phyloP scores from a whole-genome alignment of 2,329 filamentous ascomycete genomes.

The Trichoderma endophyticum region DNA sequence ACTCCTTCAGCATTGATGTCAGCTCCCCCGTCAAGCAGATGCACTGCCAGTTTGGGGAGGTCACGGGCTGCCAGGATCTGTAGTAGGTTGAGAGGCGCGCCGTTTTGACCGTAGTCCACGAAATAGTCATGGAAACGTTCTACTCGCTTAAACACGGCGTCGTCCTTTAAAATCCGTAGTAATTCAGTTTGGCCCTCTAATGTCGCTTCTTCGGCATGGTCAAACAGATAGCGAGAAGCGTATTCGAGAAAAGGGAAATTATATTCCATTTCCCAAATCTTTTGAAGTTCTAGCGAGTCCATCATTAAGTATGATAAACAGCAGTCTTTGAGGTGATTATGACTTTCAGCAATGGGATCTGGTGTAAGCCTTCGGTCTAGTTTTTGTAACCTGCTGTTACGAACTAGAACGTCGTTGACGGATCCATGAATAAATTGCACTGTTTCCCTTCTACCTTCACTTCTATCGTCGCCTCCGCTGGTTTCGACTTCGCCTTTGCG shows the following conservation, averaged over 20 bases:
- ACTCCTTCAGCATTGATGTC: neutral
- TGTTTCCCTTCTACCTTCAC: neutral
- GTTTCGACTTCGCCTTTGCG: neutral
- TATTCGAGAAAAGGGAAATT: neutral
- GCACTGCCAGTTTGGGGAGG: neutral
- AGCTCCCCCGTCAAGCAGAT: accelerated
- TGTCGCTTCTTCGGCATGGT: neutral
- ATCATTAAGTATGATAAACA: neutral
- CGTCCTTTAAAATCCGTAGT: accelerated
- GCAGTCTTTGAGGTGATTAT: neutral
- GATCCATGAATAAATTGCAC: neutral
- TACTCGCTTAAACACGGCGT: accelerated
- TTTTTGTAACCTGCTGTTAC: neutral
- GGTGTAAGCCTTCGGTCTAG: neutral
- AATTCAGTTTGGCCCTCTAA: neutral
- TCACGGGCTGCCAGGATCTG: neutral
- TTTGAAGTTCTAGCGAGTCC: neutral
- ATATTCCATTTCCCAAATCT: accelerated
- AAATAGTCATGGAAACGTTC: neutral
- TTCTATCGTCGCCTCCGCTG: no score
- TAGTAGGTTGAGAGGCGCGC: neutral
- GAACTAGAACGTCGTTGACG: neutral
- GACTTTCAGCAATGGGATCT: neutral
- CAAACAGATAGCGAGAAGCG: neutral
- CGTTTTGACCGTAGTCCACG: neutral